These are phyloP conservation scores for Tolypocladium paradoxum DNA, from an alignment of 2,329 filamentous ascomycete species.

Conservation along the genomic window DNA sequence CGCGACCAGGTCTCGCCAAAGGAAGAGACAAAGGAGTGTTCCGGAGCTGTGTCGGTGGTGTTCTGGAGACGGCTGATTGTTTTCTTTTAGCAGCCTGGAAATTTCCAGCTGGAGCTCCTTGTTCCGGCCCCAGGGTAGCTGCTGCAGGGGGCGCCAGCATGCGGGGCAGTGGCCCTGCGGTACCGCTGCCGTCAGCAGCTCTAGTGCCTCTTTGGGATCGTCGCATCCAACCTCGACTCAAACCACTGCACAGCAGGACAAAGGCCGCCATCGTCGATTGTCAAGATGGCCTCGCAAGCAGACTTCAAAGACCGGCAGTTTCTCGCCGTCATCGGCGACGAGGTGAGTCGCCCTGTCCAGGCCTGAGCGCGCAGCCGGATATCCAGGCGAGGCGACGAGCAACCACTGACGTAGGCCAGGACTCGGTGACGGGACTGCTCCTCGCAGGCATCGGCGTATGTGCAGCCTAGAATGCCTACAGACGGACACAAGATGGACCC, in stretches of 20 bases:
- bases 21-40: neutral
- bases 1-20: neutral
- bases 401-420: conserved; percentile 41
- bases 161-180: neutral
- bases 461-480: conserved; percentile 2
- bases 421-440: conserved; percentile 90
- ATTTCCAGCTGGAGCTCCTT: neutral
- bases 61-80: neutral
- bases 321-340: conserved; percentile 93
- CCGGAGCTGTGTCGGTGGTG: neutral
- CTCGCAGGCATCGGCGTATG: conserved; percentile 87
- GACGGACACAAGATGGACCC: neutral
- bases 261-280: neutral
- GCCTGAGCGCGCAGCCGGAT: neutral
- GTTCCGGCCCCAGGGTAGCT: neutral
- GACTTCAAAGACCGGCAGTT: conserved; percentile 83
- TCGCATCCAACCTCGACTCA: neutral
- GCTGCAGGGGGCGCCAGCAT: neutral
- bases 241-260: neutral
- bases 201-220: neutral
- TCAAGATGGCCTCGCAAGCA: conserved; percentile 38
- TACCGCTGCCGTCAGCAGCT: neutral
- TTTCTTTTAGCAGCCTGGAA: neutral
- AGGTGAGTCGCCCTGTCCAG: conserved; percentile 42
- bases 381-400: neutral